phyloP scores from a whole-genome alignment of 2,329 filamentous ascomycete species.

The Aspergillus tubingensis region DNA sequence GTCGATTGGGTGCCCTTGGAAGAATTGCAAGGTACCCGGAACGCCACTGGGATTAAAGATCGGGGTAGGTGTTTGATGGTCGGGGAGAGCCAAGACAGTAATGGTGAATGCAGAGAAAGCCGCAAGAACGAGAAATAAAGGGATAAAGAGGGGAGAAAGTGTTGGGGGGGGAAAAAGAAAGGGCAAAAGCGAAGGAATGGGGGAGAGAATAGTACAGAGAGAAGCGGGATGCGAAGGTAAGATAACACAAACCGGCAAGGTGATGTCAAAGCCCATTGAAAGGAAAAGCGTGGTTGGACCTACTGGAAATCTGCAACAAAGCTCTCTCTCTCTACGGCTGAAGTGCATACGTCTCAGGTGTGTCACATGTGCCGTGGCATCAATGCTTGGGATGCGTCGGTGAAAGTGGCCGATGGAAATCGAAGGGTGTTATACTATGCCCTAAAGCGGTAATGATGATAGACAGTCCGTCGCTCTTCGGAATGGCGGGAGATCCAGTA shows the following conservation, averaged over 20 bases:
- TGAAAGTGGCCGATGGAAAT: not conserved
- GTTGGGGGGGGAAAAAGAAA: not conserved
- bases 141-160: not conserved
- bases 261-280: not conserved
- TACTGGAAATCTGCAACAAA: slow-evolving; percentile 4
- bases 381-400: not conserved
- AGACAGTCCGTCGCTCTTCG: not conserved
- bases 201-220: not conserved
- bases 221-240: not conserved
- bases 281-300: not conserved
- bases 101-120: not conserved
- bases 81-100: not conserved
- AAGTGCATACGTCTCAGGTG: not conserved
- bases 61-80: not conserved
- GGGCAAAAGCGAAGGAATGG: not conserved
- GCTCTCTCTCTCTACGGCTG: not conserved
- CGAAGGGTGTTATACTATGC: not conserved
- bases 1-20: not conserved
- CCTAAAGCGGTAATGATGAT: not conserved
- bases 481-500: not conserved
- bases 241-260: not conserved
- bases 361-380: slow-evolving; percentile 4
- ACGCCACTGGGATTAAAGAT: not conserved
- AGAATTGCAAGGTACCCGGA: not conserved
- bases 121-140: not conserved